Percentiles rank a stretch among this genome's conserved stretches.
phyloP scores from a whole-genome alignment of 1,284 basidiomycete species.

The Schizophyllum commune region DNA sequence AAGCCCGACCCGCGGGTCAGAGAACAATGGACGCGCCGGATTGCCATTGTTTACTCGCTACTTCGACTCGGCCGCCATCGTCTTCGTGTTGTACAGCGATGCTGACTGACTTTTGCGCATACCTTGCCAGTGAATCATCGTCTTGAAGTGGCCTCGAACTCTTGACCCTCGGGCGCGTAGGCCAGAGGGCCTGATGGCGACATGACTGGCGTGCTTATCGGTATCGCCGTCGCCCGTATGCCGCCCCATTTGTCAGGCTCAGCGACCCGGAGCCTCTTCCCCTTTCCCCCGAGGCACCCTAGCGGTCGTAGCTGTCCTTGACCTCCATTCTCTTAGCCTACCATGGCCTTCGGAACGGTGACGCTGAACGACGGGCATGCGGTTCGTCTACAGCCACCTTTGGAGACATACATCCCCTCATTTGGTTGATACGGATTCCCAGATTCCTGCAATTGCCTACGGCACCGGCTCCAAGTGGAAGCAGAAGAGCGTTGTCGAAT shows the following conservation, averaged over 20 bases:
- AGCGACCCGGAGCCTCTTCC: too few species aligned
- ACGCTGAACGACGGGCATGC: neutral
- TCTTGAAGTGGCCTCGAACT: too few species aligned
- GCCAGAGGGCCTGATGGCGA: neutral
- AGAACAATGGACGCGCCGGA: neutral
- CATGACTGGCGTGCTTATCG: neutral
- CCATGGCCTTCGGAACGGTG: neutral
- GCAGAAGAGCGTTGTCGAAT: conserved; percentile 20
- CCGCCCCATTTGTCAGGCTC: neutral
- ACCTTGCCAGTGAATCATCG: too few species aligned
- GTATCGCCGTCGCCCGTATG: neutral
- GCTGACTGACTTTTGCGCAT: too few species aligned
- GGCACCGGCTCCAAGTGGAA: conserved; percentile 20
- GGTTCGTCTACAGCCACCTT: neutral
- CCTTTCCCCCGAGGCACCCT: too few species aligned
- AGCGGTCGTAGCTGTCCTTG: too few species aligned
- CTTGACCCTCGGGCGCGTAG: neutral
- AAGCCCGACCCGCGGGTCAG: neutral
- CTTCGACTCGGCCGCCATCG: too few species aligned
- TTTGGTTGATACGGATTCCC: conserved; percentile 11
- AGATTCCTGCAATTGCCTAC: conserved; percentile 22
- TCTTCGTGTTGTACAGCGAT: too few species aligned
- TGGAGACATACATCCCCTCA: neutral
- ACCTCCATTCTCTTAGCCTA: neutral
- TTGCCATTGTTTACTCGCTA: too few species aligned